A percentile compares a stretch with the other conserved stretches of the same genome.
Conservation (phyloP, 768 basidiomycete genomes). For the Galerina marginata region DNA sequence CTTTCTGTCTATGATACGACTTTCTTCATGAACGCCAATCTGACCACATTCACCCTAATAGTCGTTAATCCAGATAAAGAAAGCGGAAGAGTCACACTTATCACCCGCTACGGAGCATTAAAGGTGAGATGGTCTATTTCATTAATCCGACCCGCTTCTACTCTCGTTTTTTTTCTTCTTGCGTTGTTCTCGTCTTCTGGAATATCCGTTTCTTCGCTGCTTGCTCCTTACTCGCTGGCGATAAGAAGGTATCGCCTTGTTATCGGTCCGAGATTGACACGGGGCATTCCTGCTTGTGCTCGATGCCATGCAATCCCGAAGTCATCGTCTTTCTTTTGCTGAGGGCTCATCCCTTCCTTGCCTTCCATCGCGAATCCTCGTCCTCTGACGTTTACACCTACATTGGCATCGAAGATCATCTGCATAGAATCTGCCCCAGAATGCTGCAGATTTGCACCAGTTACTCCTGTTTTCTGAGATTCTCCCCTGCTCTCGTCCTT, state of each 20-base stretch:
- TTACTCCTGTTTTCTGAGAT: too few species aligned
- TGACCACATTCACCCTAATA: slow-evolving; percentile 33
- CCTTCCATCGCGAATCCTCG: neutral
- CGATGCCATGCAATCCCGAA: slow-evolving; percentile 5
- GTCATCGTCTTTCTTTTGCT: slow-evolving; percentile 9
- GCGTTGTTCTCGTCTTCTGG: neutral
- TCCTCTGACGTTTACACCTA: neutral
- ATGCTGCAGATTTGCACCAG: too few species aligned
- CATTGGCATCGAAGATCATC: neutral
- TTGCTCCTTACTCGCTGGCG: neutral
- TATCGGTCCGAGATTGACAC: neutral
- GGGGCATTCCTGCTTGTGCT: neutral
- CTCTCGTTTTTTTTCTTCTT: neutral
- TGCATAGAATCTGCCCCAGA: too few species aligned
- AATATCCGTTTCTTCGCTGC: too few species aligned
- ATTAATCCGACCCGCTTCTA: neutral
- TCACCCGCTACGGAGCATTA: slow-evolving; percentile 90
- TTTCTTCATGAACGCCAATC: neutral
- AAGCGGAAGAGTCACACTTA: slow-evolving; percentile 83
- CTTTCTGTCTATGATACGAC: neutral
- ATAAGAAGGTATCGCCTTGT: neutral
- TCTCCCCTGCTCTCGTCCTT: too few species aligned
- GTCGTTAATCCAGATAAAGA: slow-evolving; percentile 90
- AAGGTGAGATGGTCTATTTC: slow-evolving; percentile 57
- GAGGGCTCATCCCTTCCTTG: neutral